A percentile compares a stretch with the other conserved stretches of the same genome.
These are phyloP conservation scores for Beauveria asiatica DNA, from an alignment of 2,329 filamentous ascomycete genomes.

Conservation along the genomic window DNA sequence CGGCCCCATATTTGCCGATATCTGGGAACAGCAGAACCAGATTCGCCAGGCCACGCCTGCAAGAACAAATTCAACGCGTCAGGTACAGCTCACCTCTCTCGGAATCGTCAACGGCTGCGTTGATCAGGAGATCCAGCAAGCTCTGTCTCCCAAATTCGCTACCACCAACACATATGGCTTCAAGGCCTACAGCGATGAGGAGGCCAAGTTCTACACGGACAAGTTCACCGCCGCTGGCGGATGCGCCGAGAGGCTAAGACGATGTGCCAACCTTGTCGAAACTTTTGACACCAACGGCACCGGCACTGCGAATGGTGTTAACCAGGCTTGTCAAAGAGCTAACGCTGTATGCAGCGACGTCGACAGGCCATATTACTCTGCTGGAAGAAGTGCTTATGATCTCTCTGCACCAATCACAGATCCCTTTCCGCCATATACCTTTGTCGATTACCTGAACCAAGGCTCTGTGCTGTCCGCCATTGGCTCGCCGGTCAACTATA, in stretches of 20 bases:
- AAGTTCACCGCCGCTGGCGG: conserved; percentile 29
- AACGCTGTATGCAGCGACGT: conserved; percentile 37
- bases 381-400: conserved; percentile 51
- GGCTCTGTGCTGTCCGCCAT: conserved; percentile 48
- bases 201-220: conserved; percentile 37
- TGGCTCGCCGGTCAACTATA: conserved; percentile 54
- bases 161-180: conserved; percentile 60
- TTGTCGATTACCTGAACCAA: conserved; percentile 57
- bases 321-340: conserved; percentile 45
- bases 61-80: conserved; percentile 41
- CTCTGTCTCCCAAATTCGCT: conserved; percentile 48
- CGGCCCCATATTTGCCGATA: conserved; percentile 53
- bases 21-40: conserved; percentile 54
- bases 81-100: conserved; percentile 52
- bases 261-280: conserved; percentile 39
- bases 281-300: conserved; percentile 31
- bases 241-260: conserved; percentile 43
- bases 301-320: conserved; percentile 30
- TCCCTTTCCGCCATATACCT: conserved; percentile 55
- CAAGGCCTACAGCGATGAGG: conserved; percentile 43
- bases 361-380: conserved; percentile 46
- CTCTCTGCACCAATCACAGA: conserved; percentile 47
- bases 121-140: conserved; percentile 53
- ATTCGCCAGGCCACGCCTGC: conserved; percentile 41
- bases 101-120: conserved; percentile 66